Base-by-base conservation (phyloP, 169 alveolate genomes). In the Plasmodium malariae region DNA sequence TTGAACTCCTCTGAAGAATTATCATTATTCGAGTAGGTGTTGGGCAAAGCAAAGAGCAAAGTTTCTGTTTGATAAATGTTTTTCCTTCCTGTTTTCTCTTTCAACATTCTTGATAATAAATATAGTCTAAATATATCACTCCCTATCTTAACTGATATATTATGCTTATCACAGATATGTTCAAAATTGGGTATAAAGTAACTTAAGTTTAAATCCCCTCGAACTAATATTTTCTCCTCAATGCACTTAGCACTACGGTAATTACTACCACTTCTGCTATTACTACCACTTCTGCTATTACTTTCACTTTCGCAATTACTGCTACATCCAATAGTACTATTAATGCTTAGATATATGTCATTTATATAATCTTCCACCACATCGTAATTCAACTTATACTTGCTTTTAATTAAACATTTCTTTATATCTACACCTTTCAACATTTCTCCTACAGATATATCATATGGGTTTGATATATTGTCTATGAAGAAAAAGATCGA, bases 401-500 rank as follows among this genome's bases (percentile, higher is more conserved):
- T 49, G 19, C 85, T 83, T 17, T 6, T 83, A 28, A 83, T 67
- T 36, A 83, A 32, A 3, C 60, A 4, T 70, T 67, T 83, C 30
- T 34, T 83, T 28, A 67, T 40, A 67, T 83, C 69, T 7, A 83
- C 34, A 43, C 51, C 76, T 3, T 19, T 55, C 12, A 2, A 5
- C 19, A 24, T 24, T 59, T 51, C 34, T 28, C 37, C 49, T 55
- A 30, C 21, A 19, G 37, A 40, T 1, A 49, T 7, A 30, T 67
- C 74, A 43, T 83, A 83, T 2, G 91, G 91, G 30, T 65, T 67
- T 51, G 80, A 17, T 24, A 43, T n/a, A 60, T 60, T 49, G 26
- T 60, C 72, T 34, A 87, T 9, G 55, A 94, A 85, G 87, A 97
- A 96, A 85, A 96, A 95, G 28, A 95, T 93, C 19, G 97, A 95